Percentiles rank a stretch among this genome's conserved stretches.
phyloP scores from a whole-genome alignment of 441 rosid species.

The Theobroma grandiflorum region DNA sequence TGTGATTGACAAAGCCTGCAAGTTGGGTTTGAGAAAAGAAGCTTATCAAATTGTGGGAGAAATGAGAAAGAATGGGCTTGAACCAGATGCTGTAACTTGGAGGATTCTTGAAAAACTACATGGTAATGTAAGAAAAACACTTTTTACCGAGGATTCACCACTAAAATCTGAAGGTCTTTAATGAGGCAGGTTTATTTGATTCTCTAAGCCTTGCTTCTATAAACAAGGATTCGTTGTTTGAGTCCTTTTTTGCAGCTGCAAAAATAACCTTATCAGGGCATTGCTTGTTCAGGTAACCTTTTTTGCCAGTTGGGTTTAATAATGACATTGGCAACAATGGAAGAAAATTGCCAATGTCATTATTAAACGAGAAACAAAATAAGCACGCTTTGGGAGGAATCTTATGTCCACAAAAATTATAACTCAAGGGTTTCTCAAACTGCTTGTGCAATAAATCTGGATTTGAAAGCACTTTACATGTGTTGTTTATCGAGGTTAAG shows the following conservation, averaged over 20 bases:
- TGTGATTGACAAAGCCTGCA: slow-evolving; percentile 74
- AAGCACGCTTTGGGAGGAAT: background rate
- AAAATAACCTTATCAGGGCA: no score
- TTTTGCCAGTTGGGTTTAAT: no score
- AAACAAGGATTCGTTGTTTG: background rate
- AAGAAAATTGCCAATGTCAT: background rate
- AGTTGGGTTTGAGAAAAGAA: slow-evolving; percentile 71
- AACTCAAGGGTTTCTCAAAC: background rate
- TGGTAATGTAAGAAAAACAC: slow-evolving; percentile 23
- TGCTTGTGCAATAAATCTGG: background rate
- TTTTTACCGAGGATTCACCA: slow-evolving; percentile 15
- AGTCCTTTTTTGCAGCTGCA: background rate
- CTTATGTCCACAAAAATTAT: background rate
- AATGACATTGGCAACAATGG: no score
- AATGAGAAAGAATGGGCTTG: slow-evolving; percentile 71
- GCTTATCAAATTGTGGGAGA: slow-evolving; percentile 79
- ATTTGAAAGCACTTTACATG: background rate
- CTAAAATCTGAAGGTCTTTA: background rate
- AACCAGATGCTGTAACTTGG: slow-evolving; percentile 90
- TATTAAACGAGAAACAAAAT: background rate
- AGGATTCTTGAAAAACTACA: slow-evolving; percentile 78
- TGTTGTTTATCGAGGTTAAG: background rate
- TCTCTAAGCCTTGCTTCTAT: background rate
- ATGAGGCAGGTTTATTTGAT: background rate
- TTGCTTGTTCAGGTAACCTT: no score